Percentiles rank a stretch among this genome's conserved stretches.
These are phyloP conservation scores for Erigeron philadelphicus DNA, from an alignment of 140 eudicot genomes.

Conservation along the genomic window DNA sequence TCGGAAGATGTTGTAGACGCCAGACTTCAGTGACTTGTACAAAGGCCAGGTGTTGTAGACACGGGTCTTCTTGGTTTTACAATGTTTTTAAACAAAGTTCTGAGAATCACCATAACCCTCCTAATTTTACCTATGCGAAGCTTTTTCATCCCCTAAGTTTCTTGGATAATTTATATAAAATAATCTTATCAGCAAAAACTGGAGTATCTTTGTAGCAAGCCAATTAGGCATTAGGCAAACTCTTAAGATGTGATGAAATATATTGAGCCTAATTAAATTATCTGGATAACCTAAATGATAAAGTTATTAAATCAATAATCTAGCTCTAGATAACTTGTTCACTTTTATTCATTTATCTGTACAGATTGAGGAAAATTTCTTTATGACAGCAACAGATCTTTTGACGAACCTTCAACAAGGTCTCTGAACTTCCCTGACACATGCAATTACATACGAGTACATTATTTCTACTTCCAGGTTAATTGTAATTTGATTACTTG, in stretches of 20 bases:
- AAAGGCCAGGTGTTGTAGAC: too few species aligned
- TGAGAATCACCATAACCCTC: too few species aligned
- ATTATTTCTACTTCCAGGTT: too few species aligned
- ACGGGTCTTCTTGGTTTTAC: too few species aligned
- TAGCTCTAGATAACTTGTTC: background rate
- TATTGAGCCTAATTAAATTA: background rate
- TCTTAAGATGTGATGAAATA: background rate
- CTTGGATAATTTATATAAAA: background rate
- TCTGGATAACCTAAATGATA: background rate
- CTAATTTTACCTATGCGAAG: too few species aligned
- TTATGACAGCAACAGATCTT: conserved; percentile 42
- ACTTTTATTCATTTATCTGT: background rate
- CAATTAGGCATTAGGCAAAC: too few species aligned
- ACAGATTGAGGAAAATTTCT: conserved; percentile 43
- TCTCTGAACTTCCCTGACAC: conserved; percentile 3
- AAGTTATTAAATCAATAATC: background rate
- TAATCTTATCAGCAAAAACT: background rate
- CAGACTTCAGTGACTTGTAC: too few species aligned
- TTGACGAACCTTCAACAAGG: conserved; percentile 42
- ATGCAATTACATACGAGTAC: background rate
- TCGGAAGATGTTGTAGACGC: too few species aligned
- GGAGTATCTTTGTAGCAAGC: too few species aligned
- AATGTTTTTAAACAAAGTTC: too few species aligned
- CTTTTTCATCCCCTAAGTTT: too few species aligned
- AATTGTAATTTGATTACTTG: too few species aligned